Base-by-base conservation (phyloP, 441 rosid species). In the Biscutella laevigata region DNA sequence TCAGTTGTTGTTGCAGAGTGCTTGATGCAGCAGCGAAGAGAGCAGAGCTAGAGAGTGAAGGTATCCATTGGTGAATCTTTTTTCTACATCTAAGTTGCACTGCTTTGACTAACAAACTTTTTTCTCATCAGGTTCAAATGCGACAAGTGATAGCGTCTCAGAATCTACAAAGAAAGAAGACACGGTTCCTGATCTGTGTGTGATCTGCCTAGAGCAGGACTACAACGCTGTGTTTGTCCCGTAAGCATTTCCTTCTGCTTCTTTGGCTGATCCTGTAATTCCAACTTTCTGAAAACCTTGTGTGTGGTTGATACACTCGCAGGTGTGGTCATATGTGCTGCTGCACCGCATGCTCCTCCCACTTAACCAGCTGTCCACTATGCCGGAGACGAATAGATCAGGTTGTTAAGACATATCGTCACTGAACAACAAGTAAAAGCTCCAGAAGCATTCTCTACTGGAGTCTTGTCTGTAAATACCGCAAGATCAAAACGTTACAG, bases 321-420 rank as follows among this genome's bases (percentile, higher is more conserved):
- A 88, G 95, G 80, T 91, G 98, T 58, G 98, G 94, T 49, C 98
- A 88, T 69, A 83, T 91, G 98, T 91, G 98, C 67, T 82, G 96
- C 59, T 91, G 98, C 69, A 76, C 58, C 8, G 7, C 84, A 20
- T 91, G 98, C 71, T 76, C 84, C 38, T 76, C 76, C 0, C 87
- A 81, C 41, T 66, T 91, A 73, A 74, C 74, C 58, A 80, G 57
- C 66, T 88, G 96, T 46, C 98, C 91, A 34, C 96, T 91, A 53
- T 85, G 96, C 58, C 79, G 96, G 57, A 76, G 85, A 70, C 74
- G 81, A 42, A 91, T 91, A 57, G 91, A 88, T 59, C 84, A 74
- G 69, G 76, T 79, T 41, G 95, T 88, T 43, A 85, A 71, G 79
- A 83, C 91, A 10, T 91, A 74, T 68, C 94, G 94, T 41, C 95